Percentiles rank a stretch among this genome's conserved stretches.
These are phyloP conservation scores for Apiospora rasikravindrae DNA, from an alignment of 2,329 filamentous ascomycete species.

Conservation along the genomic window DNA sequence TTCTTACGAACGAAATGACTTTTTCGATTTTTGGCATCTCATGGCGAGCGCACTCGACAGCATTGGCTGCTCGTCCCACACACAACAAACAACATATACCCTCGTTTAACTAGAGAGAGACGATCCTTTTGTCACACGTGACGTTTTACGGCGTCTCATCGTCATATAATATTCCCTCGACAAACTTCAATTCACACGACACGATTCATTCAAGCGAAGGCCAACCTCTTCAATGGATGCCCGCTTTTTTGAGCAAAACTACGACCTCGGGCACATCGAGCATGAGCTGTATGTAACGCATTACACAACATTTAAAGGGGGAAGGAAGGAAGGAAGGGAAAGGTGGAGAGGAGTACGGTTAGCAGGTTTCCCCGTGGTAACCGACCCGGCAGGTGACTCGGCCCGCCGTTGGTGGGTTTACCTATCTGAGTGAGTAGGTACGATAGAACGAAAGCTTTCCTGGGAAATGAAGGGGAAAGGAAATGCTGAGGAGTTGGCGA, in stretches of 20 bases:
- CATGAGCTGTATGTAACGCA: slow-evolving; percentile 2
- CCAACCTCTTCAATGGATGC: neutral
- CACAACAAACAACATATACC: slow-evolving; percentile 14
- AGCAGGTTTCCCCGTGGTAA: neutral
- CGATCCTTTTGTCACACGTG: neutral
- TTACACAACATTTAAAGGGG: neutral
- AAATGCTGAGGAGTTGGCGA: slow-evolving; percentile 1
- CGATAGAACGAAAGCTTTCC: slow-evolving; percentile 6
- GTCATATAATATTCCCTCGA: slow-evolving; percentile 16
- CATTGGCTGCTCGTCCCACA: slow-evolving; percentile 15
- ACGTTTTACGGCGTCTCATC: slow-evolving; percentile 18
- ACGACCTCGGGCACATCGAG: slow-evolving; percentile 1
- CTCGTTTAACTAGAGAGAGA: slow-evolving; percentile 17
- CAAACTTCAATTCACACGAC: slow-evolving; percentile 15
- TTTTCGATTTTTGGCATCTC: slow-evolving; percentile 14
- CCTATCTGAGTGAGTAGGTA: neutral
- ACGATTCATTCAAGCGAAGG: slow-evolving; percentile 15
- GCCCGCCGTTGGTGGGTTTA: neutral
- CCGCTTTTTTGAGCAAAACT: slow-evolving; percentile 6
- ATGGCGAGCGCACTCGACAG: slow-evolving; percentile 13
- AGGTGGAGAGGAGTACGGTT: neutral
- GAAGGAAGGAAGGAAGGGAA: neutral
- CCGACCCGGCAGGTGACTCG: neutral
- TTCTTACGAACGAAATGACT: slow-evolving; percentile 16
- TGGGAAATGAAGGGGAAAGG: neutral